Base-by-base conservation (phyloP, 2,329 filamentous ascomycete species). In the Beauveria rudraprayagi region DNA sequence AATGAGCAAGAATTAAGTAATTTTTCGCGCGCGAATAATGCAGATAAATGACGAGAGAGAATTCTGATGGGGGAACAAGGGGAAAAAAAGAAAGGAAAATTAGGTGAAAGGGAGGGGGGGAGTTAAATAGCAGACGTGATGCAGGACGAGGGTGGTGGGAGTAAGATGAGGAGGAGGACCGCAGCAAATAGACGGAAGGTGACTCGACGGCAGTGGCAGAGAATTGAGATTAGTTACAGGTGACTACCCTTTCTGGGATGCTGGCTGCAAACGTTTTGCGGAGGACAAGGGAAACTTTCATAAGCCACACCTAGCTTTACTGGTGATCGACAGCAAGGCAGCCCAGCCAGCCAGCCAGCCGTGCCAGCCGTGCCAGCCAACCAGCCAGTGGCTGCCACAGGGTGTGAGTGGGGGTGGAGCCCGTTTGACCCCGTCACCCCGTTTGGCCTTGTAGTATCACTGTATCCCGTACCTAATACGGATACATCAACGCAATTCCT, bases 361-460 rank as follows among this genome's bases (percentile, higher is more conserved):
- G 30, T 30, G 34, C 34, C 34, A 37, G 22, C 22, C 22, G 22
- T 22, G 22, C 22, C 22, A 22, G 34, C 11, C 11, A 37, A 11
- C 30, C 30, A 37, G 34, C 11, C 11, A 37, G 34, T 14, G 34
- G 34, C 11, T 11, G 34, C 34, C 34, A 37, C 34, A 37, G 34
- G 30, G 55, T 56, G 54, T 57, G 43, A 40, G 55, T 50, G 30
- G 44, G 46, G 55, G 55, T 47, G 55, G 55, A 43, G 44, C 44
- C 55, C 4, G 46, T 41, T 34, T 37, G 44, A 22, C 34, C 11
- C 34, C 22, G 6, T 43, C 28, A 22, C 34, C 11, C 34, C 22
- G 6, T 43, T 43, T 43, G 14, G 16, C 40, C 34, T 11, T 5
- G 40, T 41, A 14, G 34, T 37, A 28, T 28, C 26, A 28, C 26